Evolutionary conservation across 2,329 filamentous ascomycete species (phyloP).

Genomic region (Clarireedia hainanense): DNA sequence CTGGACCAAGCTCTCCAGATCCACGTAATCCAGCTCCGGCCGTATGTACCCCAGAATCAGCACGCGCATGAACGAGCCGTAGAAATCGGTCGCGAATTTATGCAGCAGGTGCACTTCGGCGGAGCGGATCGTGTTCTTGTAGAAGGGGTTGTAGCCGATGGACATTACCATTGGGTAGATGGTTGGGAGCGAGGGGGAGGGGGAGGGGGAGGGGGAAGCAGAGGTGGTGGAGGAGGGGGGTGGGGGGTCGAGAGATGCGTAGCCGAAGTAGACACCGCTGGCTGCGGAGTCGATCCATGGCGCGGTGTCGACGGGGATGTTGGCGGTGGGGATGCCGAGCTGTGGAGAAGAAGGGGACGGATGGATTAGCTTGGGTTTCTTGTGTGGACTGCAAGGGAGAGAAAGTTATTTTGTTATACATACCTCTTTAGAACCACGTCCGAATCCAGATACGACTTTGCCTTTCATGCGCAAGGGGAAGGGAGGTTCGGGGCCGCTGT

Average conservation of each 20-base stretch:
- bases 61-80: conserved; percentile 70
- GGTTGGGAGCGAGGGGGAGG: conserved; percentile 16
- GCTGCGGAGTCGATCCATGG: conserved; percentile 56
- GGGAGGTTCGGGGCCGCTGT: conserved; percentile 64
- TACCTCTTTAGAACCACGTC: conserved; percentile 87
- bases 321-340: conserved; percentile 95
- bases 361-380: not conserved
- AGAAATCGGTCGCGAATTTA: conserved; percentile 73
- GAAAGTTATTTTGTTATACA: conserved; percentile 37
- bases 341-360: conserved; percentile 29
- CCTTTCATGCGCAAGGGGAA: conserved; percentile 81
- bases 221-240: conserved; percentile 12
- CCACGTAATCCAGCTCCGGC: conserved; percentile 81
- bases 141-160: conserved; percentile 96
- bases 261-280: conserved; percentile 91
- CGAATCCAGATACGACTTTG: conserved; percentile 86
- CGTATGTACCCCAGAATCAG: conserved; percentile 81
- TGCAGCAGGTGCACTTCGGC: conserved; percentile 89
- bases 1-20: conserved; percentile 71
- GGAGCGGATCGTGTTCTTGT: conserved; percentile 79
- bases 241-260: conserved; percentile 56
- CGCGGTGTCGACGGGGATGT: conserved; percentile 66
- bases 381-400: not conserved
- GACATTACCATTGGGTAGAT: conserved; percentile 87
- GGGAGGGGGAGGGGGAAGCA: conserved; percentile 16